Percentiles rank a stretch among this genome's conserved stretches.
Conservation (phyloP, 1,284 basidiomycete genomes). For the Sporisorium scitamineum region DNA sequence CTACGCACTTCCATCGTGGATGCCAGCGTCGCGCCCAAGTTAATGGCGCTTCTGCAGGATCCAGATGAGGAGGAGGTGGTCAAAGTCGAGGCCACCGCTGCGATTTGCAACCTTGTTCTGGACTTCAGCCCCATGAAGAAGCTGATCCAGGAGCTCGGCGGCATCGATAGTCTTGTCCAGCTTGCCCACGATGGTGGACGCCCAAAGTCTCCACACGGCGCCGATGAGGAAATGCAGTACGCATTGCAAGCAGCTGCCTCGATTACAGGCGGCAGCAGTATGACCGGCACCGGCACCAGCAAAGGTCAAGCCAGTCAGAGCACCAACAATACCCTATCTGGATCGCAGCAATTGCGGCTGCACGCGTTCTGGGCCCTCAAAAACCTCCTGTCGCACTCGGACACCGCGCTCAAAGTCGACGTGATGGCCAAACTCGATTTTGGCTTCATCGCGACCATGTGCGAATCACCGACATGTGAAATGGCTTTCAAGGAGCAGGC, state of each 20-base stretch:
- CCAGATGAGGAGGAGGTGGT: slow-evolving; percentile 49
- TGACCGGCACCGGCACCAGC: not conserved
- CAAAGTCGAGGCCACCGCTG: slow-evolving; percentile 55
- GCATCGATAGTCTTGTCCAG: slow-evolving; percentile 48
- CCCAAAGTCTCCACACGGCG: not conserved
- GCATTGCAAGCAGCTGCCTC: slow-evolving; percentile 22
- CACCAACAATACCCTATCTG: slow-evolving; percentile 7
- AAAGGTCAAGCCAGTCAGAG: not conserved
- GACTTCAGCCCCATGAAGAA: slow-evolving; percentile 65
- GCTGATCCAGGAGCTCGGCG: slow-evolving; percentile 52
- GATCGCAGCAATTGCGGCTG: slow-evolving; percentile 44
- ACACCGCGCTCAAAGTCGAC: slow-evolving; percentile 37
- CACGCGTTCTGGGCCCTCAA: slow-evolving; percentile 67
- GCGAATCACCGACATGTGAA: slow-evolving; percentile 17
- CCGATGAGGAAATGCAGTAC: slow-evolving; percentile 25
- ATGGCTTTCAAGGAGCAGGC: slow-evolving; percentile 59
- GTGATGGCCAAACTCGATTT: slow-evolving; percentile 51
- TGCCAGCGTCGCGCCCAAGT: slow-evolving; percentile 57
- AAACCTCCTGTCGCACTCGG: slow-evolving; percentile 58
- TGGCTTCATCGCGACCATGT: slow-evolving; percentile 26
- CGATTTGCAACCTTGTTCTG: slow-evolving; percentile 64
- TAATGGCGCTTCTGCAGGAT: slow-evolving; percentile 55
- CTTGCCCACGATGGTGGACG: slow-evolving; percentile 31
- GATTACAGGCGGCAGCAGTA: slow-evolving; percentile 6
- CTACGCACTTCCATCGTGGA: slow-evolving; percentile 63